Evolutionary conservation across 345 rosid genomes (phyloP), one percentile per base, ranked within the genome.

Genomic region (Lepidium didymum): DNA sequence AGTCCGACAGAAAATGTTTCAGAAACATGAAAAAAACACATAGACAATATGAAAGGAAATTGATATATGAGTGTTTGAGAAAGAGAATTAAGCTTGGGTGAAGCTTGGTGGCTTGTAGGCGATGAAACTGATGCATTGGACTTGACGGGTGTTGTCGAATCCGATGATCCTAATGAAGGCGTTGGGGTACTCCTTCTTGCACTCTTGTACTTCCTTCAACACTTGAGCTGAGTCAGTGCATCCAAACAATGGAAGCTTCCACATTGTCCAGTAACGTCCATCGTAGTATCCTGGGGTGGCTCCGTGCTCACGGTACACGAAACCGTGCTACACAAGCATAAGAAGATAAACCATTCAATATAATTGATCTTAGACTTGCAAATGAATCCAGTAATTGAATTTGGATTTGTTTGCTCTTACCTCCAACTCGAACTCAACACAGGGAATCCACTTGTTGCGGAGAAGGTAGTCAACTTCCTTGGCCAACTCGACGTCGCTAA

Each of bases 401-500:
- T 6, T 29, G 7, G 7, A 1, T 29, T 29, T 29, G 7, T 0
- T 6, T 29, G 33, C 7, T 29, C 7, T 11, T 72, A 85, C 85
- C 83, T 75, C 71, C 19, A 64, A 19, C 70, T 83, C 82, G 79
- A 85, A 87, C 66, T 87, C 93, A 72, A 87, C 67, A 79, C 93
- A 85, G 40, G 93, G 93, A 73, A 85, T 14, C 90, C 94, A 87
- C 38, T 77, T 74, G 11, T 1, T 58, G 38, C 87, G 83, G 41
- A 87, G 16, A 69, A 87, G 90, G 86, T 87, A 87, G 3, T 62
- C 72, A 0, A 85, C 56, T 78, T 87, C 90, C 79, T 64, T 78
- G 1, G 11, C 56, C 78, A 85, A 70, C 2, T 59, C 10, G 5
- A 46, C 72, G 0, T 9, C 14, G 1, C 59, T 3, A 44, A 87